A percentile compares a stretch with the other conserved stretches of the same genome.
Evolutionary conservation across 2,329 filamentous ascomycete genomes (phyloP).

Genomic region (Fusarium hainanense): DNA sequence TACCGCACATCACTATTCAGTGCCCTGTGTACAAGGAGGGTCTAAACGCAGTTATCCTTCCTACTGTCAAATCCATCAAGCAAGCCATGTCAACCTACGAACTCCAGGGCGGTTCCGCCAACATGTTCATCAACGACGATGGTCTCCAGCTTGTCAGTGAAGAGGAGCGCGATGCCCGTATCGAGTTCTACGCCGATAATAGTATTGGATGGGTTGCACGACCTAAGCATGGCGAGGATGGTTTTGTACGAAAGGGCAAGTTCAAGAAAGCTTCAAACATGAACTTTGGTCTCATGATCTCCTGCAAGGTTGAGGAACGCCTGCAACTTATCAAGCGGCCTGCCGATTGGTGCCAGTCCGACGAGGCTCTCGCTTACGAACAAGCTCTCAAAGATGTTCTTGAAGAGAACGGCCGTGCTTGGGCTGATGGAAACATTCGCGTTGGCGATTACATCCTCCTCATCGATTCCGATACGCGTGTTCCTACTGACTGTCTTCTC

Average conservation of each 20-base stretch:
- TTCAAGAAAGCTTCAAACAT: conserved; percentile 80
- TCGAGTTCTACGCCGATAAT: conserved; percentile 76
- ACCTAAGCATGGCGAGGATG: conserved; percentile 71
- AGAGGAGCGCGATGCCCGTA: conserved; percentile 70
- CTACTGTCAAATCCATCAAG: conserved; percentile 82
- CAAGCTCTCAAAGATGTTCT: conserved; percentile 73
- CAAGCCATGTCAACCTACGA: conserved; percentile 82
- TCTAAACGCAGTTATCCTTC: conserved; percentile 77
- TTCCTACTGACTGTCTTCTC: conserved; percentile 79
- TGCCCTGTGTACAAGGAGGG: conserved; percentile 92
- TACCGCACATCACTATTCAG: conserved; percentile 84
- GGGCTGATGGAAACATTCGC: conserved; percentile 87
- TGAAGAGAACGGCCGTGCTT: conserved; percentile 74
- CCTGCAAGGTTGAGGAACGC: conserved; percentile 77
- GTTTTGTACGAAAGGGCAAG: conserved; percentile 72
- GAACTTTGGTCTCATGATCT: conserved; percentile 76
- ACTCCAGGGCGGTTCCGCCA: conserved; percentile 80
- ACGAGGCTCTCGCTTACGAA: conserved; percentile 75
- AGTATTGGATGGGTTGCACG: conserved; percentile 77
- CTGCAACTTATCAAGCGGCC: conserved; percentile 67
- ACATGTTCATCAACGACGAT: conserved; percentile 82
- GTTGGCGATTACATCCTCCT: conserved; percentile 83
- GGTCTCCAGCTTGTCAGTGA: conserved; percentile 75
- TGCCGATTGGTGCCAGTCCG: conserved; percentile 72
- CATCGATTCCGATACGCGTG: conserved; percentile 83